Evolutionary conservation across 2,329 filamentous ascomycete genomes (phyloP), one percentile per base, ranked within the genome.

Genomic region (Aspergillus hiratsukae): DNA sequence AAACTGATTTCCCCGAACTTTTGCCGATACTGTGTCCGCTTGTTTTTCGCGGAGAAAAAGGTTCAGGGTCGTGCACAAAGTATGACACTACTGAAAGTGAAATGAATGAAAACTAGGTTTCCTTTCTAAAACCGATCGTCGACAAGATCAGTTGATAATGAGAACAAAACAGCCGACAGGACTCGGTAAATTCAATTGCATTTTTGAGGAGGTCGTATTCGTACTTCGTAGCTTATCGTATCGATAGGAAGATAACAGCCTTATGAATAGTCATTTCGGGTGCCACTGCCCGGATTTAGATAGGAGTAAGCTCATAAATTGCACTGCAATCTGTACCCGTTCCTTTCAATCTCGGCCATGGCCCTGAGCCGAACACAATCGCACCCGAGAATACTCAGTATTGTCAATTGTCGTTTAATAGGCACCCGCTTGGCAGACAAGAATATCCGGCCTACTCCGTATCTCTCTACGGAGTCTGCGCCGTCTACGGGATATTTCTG

Each of bases 21-120:
- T 51, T 28, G 27, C 53, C 53, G 48, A 55, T 37, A 17, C 25
- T 14, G 19, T 49, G 27, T 37, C 8, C 9, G 27, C 31, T 35
- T 49, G 19, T 28, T 29, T 46, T 17, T 14, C n/a, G n/a, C n/a
- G n/a, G 7, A 35, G 11, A 14, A 14, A 11, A 35, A 35, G 11
- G 29, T 14, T 35, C 29, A 35, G 29, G 11, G 29, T 35, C 29
- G 29, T 14, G 5, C n/a, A 14, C 29, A 10, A 10, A 31, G 4
- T 31, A 31, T 31, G 29, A 31, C 31, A 17, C 31, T 14, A 17
- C 3, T 35, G 11, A 35, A 17, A n/a, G n/a, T n/a, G n/a, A n/a
- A n/a, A n/a, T n/a, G n/a, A n/a, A 17, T 31, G 29, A 10, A 31
- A 31, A 11, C 29, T 54, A 57, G 56, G 54, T 51, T 58, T 53